A percentile compares a stretch with the other conserved stretches of the same genome.
Evolutionary conservation across 2,329 filamentous ascomycete genomes (phyloP).

Genomic region (Cladophialophora bantiana): DNA sequence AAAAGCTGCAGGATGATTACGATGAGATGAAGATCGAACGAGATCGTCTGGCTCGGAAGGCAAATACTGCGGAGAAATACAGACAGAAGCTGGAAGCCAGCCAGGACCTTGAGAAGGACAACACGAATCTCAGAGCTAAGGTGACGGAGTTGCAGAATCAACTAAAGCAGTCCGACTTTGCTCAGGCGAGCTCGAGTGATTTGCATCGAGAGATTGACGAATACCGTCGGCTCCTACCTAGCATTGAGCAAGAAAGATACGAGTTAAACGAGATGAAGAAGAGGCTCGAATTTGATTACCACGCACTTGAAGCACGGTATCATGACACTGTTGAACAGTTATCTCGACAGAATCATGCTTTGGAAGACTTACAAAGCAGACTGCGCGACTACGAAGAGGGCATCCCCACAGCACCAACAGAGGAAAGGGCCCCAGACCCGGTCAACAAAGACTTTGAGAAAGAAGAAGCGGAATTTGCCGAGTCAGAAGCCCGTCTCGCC

Average conservation of each 20-base stretch:
- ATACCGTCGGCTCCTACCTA: slow-evolving; percentile 54
- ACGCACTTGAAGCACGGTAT: slow-evolving; percentile 54
- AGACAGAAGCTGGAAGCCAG: slow-evolving; percentile 57
- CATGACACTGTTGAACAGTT: slow-evolving; percentile 53
- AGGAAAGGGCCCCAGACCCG: slow-evolving; percentile 16
- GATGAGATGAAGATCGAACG: slow-evolving; percentile 57
- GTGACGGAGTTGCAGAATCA: slow-evolving; percentile 56
- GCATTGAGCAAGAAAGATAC: slow-evolving; percentile 57
- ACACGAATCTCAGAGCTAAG: slow-evolving; percentile 54
- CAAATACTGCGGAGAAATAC: slow-evolving; percentile 59
- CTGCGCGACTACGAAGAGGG: slow-evolving; percentile 40
- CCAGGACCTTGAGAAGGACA: slow-evolving; percentile 58
- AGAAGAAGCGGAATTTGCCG: slow-evolving; percentile 37
- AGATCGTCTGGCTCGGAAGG: slow-evolving; percentile 55
- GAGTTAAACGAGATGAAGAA: slow-evolving; percentile 58
- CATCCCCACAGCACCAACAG: slow-evolving; percentile 19
- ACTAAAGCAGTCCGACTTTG: slow-evolving; percentile 54
- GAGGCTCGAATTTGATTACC: slow-evolving; percentile 57
- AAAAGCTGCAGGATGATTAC: slow-evolving; percentile 57
- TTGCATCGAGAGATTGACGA: slow-evolving; percentile 42
- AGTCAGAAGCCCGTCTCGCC: slow-evolving; percentile 37
- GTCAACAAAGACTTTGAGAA: slow-evolving; percentile 34
- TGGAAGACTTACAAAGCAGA: slow-evolving; percentile 40
- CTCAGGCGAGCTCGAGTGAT: slow-evolving; percentile 41
- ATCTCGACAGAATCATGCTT: slow-evolving; percentile 38